Conservation (phyloP, 495 filamentous ascomycete species). For the Clohesyomyces aquaticus region DNA sequence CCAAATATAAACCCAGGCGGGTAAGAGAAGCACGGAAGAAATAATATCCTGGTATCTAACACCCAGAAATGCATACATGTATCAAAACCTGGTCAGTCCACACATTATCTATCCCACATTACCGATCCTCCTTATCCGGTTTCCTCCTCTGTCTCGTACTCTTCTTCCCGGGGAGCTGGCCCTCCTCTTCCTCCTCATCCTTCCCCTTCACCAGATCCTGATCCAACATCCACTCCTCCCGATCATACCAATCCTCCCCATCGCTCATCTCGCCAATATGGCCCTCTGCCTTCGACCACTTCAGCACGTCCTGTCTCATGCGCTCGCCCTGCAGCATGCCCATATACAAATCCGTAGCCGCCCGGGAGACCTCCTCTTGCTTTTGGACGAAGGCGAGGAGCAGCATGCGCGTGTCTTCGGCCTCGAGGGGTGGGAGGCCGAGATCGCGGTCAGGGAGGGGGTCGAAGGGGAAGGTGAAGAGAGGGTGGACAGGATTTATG, state of each 20-base stretch:
- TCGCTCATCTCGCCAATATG: constrained; percentile 87
- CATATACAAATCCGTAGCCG: constrained; percentile 72
- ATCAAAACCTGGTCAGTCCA: too few species aligned
- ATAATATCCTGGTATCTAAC: neutral
- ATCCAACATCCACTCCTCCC: constrained; percentile 81
- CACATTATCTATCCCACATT: neutral
- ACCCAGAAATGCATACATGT: constrained; percentile 2
- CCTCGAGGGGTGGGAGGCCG: constrained; percentile 78
- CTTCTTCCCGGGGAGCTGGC: constrained; percentile 33
- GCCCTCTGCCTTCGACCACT: constrained; percentile 87
- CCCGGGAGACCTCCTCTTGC: constrained; percentile 90
- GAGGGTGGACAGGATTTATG: constrained; percentile 68
- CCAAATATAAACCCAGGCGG: too few species aligned
- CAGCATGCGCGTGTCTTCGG: constrained; percentile 83
- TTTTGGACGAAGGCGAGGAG: constrained; percentile 89
- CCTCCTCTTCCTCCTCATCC: constrained; percentile 75
- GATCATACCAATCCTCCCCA: constrained; percentile 95
- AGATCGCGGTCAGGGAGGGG: constrained; percentile 76
- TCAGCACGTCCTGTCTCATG: constrained; percentile 75
- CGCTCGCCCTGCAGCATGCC: constrained; percentile 76
- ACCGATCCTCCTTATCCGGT: constrained; percentile 33
- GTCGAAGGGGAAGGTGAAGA: constrained; percentile 75
- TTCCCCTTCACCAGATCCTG: constrained; percentile 88
- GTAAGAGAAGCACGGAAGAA: neutral
- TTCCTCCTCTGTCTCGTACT: constrained; percentile 36